phyloP scores from a whole-genome alignment of 495 filamentous ascomycete species.

The Apodospora peruviana region DNA sequence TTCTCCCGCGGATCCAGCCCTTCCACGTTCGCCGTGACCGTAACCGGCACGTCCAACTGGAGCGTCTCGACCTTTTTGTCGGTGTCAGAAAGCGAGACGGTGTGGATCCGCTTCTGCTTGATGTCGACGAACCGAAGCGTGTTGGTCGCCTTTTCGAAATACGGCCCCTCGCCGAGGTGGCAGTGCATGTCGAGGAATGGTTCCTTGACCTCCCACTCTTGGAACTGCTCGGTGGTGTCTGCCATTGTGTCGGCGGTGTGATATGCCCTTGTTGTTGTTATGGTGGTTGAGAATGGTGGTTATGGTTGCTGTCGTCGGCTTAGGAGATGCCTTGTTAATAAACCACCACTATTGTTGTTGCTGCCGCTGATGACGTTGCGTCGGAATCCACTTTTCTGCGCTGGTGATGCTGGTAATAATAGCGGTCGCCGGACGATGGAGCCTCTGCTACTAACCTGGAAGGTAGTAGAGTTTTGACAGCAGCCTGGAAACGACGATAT shows the following conservation, averaged over 20 bases:
- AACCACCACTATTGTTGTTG: no score
- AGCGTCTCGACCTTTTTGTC: conserved; percentile 58
- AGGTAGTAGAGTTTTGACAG: no score
- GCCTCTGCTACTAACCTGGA: no score
- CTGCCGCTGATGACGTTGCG: no score
- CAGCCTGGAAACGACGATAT: no score
- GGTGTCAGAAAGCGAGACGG: conserved; percentile 61
- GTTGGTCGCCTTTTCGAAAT: conserved; percentile 62
- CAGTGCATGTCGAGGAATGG: conserved; percentile 73
- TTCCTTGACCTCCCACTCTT: conserved; percentile 47
- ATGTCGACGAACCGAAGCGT: conserved; percentile 88
- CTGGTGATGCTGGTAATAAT: no score
- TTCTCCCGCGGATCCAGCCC: conserved; percentile 55
- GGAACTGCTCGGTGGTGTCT: conserved; percentile 15
- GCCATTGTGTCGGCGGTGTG: conserved; percentile 22
- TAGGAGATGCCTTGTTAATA: no score
- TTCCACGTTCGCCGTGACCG: conserved; percentile 80
- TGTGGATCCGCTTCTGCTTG: conserved; percentile 69
- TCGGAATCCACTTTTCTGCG: no score
- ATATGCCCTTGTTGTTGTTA: no score
- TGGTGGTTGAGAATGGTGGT: no score
- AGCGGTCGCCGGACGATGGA: no score
- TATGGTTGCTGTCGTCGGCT: no score
- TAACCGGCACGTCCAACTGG: conserved; percentile 62
- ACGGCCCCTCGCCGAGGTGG: conserved; percentile 77